phyloP scores from a whole-genome alignment of 2,329 filamentous ascomycete species.

The Fusarium mundagurra region DNA sequence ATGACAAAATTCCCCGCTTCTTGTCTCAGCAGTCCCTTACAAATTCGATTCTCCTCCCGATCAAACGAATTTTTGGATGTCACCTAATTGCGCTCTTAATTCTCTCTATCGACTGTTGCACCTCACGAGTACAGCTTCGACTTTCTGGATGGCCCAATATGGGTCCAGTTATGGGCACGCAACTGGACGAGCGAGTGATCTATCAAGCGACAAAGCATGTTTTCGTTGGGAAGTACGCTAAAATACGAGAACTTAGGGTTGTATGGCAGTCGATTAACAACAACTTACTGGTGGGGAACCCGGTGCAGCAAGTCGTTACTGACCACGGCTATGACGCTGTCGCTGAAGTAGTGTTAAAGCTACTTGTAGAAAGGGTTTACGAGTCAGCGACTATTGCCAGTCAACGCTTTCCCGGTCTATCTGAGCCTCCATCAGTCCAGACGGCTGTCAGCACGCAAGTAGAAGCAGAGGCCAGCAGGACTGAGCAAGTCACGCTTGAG shows the following conservation, averaged over 20 bases:
- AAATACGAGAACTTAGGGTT: neutral
- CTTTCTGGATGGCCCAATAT: accelerated
- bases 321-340: neutral
- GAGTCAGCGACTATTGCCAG: neutral
- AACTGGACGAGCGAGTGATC: accelerated
- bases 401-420: neutral
- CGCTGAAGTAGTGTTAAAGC: accelerated
- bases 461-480: neutral
- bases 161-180: accelerated
- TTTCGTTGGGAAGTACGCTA: neutral
- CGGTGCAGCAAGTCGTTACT: neutral
- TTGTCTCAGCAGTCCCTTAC: accelerated
- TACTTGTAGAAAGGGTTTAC: neutral
- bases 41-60: accelerated
- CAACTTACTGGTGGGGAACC: neutral
- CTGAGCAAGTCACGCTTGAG: neutral
- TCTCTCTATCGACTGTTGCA: accelerated
- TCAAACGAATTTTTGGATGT: accelerated
- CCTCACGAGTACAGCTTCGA: accelerated
- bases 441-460: accelerated
- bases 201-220: neutral
- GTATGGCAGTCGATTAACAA: accelerated
- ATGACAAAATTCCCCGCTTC: accelerated
- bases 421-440: neutral
- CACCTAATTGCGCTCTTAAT: accelerated